Evolutionary conservation across 768 basidiomycete species (phyloP).

Genomic region (Cytidiella melzeri): DNA sequence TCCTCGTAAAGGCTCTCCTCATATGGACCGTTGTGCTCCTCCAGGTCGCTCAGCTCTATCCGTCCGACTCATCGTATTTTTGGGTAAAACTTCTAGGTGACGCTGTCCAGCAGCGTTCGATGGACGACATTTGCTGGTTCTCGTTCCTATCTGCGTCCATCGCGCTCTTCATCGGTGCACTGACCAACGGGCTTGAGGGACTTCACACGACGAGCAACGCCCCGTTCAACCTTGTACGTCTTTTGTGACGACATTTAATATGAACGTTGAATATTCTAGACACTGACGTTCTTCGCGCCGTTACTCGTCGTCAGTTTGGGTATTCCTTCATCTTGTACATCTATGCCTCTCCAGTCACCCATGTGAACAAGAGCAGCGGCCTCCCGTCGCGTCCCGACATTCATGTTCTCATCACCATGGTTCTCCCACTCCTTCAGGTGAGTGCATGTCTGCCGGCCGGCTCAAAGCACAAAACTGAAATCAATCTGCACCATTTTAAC

Average conservation of each 20-base stretch:
- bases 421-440: constrained; percentile 70
- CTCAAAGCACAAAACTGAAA: too few species aligned
- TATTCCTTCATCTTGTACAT: constrained; percentile 74
- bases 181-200: constrained; percentile 66
- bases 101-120: constrained; percentile 46
- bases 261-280: too few species aligned
- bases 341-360: constrained; percentile 62
- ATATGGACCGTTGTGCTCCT: constrained; percentile 55
- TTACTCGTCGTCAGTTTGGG: constrained; percentile 68
- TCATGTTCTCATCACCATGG: constrained; percentile 66
- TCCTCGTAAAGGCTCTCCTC: constrained; percentile 48
- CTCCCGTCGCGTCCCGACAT: constrained; percentile 62
- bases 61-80: constrained; percentile 21
- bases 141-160: constrained; percentile 66
- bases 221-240: constrained; percentile 66
- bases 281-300: too few species aligned
- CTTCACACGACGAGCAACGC: constrained; percentile 43
- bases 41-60: constrained; percentile 44
- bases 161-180: constrained; percentile 57
- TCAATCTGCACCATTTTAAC: too few species aligned
- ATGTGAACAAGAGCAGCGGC: constrained; percentile 35
- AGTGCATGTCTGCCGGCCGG: constrained; percentile 15
- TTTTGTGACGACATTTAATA: too few species aligned
- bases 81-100: constrained; percentile 32
- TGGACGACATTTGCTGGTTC: constrained; percentile 64